phyloP scores from a whole-genome alignment of 2,329 filamentous ascomycete genomes.

The Knufia fluminis region DNA sequence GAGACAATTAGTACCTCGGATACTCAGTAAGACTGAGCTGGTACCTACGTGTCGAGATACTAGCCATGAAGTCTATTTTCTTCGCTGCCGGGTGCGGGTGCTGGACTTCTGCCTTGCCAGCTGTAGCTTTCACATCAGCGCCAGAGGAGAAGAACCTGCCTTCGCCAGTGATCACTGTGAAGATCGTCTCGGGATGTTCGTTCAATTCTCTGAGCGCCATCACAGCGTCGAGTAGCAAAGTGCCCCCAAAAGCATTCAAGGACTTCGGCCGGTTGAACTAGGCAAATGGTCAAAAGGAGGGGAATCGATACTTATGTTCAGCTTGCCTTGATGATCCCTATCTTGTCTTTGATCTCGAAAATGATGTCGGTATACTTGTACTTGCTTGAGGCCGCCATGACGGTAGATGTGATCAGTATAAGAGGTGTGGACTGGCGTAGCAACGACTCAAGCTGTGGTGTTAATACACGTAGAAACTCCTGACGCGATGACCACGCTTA shows the following conservation, averaged over 20 bases:
- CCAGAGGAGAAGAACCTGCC: slow-evolving; percentile 44
- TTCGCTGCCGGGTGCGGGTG: slow-evolving; percentile 7
- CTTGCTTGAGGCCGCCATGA: too few relatives aligned
- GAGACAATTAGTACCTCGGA: neutral
- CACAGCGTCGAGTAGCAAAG: slow-evolving; percentile 36
- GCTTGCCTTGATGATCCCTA: slow-evolving; percentile 39
- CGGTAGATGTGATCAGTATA: too few relatives aligned
- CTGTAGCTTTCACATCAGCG: slow-evolving; percentile 40
- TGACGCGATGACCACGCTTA: too few relatives aligned
- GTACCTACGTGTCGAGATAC: neutral
- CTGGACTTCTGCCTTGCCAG: too few relatives aligned
- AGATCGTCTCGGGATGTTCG: slow-evolving; percentile 40
- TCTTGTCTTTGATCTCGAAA: slow-evolving; percentile 35
- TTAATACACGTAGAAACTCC: too few relatives aligned
- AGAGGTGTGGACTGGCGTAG: too few relatives aligned
- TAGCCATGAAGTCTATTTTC: slow-evolving; percentile 13
- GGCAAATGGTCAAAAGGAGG: neutral
- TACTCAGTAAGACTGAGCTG: neutral
- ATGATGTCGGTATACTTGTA: slow-evolving; percentile 35
- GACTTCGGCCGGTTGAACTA: slow-evolving; percentile 34
- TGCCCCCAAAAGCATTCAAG: slow-evolving; percentile 42
- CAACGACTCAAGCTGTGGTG: too few relatives aligned
- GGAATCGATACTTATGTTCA: too few relatives aligned
- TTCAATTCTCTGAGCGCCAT: slow-evolving; percentile 37
- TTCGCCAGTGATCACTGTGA: slow-evolving; percentile 43